These are phyloP conservation scores for Penicillium paxilli DNA, from an alignment of 495 filamentous ascomycete genomes.

Conservation along the genomic window DNA sequence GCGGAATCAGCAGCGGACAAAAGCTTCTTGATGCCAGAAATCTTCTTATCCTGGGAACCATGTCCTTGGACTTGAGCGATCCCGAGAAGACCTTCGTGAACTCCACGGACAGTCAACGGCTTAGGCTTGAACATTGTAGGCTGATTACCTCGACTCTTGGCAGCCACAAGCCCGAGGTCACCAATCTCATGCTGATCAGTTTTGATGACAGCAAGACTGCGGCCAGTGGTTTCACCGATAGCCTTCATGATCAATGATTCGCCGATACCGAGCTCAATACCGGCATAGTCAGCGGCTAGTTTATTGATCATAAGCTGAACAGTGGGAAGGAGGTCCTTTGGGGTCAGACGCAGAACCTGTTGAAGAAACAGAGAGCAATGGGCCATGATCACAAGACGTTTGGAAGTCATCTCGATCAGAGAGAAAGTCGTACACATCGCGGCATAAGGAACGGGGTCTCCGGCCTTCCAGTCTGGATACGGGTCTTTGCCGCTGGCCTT, in stretches of 20 bases:
- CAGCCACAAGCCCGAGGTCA: constrained; percentile 90
- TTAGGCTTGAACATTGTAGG: constrained; percentile 98
- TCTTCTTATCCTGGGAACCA: constrained; percentile 86
- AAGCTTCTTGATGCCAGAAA: constrained; percentile 92
- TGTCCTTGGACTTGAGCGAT: constrained; percentile 87
- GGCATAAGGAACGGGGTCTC: constrained; percentile 88
- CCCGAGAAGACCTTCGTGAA: constrained; percentile 82
- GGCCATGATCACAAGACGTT: constrained; percentile 80
- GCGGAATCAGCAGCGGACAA: constrained; percentile 80
- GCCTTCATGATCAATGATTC: constrained; percentile 98
- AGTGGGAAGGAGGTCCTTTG: constrained; percentile 80
- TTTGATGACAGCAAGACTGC: constrained; percentile 84
- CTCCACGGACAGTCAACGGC: constrained; percentile 78
- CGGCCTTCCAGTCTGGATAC: constrained; percentile 91
- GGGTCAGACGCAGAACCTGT: constrained; percentile 89
- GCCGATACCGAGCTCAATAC: constrained; percentile 93
- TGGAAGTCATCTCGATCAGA: constrained; percentile 88
- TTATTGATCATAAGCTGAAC: constrained; percentile 97
- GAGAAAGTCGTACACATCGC: constrained; percentile 94
- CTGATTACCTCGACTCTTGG: constrained; percentile 91
- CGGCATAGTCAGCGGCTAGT: constrained; percentile 92
- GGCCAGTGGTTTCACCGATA: constrained; percentile 90
- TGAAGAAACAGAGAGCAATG: constrained; percentile 89
- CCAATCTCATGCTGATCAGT: constrained; percentile 94
- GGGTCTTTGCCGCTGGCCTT: constrained; percentile 67